A percentile compares a stretch with the other conserved stretches of the same genome.
Evolutionary conservation across 1,139 yeast species (phyloP).

Genomic region (Candida glucosophila): DNA sequence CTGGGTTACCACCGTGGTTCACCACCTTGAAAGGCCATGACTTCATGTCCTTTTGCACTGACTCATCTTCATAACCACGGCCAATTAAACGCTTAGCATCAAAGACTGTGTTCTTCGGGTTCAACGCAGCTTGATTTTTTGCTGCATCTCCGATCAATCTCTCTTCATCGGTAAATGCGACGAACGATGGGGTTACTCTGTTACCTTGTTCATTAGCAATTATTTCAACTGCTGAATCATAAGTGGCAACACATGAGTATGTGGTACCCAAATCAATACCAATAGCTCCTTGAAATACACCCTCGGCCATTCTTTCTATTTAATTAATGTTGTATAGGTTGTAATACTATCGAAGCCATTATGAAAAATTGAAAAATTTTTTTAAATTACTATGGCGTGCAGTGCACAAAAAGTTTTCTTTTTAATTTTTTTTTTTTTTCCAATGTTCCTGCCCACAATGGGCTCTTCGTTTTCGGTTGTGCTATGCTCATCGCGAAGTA

Average conservation of each 20-base stretch:
- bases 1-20: conserved; percentile 80
- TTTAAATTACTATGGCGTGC: conserved; percentile 3
- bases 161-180: conserved; percentile 95
- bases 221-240: conserved; percentile 82
- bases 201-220: conserved; percentile 99
- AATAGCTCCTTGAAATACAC: conserved; percentile 99
- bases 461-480: no score
- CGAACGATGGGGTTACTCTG: conserved; percentile 98
- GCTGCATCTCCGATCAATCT: conserved; percentile 99
- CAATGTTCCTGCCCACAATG: no score
- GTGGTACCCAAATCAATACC: conserved; percentile 99
- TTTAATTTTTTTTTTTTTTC: no score
- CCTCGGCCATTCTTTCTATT: conserved; percentile 71
- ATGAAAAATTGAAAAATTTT: conserved; percentile 6
- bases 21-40: conserved; percentile 96
- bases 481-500: no score
- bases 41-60: conserved; percentile 93
- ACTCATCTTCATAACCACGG: conserved; percentile 83
- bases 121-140: conserved; percentile 96
- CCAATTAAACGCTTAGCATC: conserved; percentile 98
- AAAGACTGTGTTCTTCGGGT: conserved; percentile 94
- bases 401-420: no score
- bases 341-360: conserved; percentile 9
- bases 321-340: conserved; percentile 2
- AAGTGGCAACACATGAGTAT: conserved; percentile 97